Evolutionary conservation across 2,329 filamentous ascomycete genomes (phyloP), one percentile per base, ranked within the genome.

Genomic region (Sporothrix brunneoviolacea): DNA sequence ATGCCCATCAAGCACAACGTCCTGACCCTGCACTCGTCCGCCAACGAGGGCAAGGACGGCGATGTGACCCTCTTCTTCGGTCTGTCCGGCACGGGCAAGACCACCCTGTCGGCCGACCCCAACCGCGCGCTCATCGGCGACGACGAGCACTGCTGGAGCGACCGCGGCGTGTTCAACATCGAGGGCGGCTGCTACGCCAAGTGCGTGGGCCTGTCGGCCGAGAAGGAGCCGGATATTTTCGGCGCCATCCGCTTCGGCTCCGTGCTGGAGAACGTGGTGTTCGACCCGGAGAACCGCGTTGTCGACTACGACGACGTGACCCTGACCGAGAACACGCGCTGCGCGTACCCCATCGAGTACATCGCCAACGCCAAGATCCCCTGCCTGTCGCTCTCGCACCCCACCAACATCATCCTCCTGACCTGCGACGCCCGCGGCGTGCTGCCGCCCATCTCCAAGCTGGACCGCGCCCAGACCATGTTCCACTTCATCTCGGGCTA

Each of bases 401-500:
- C 93, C 61, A 85, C 79, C 70, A 98, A 98, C 83, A 97, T 98
- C 72, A 88, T 98, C 66, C 86, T 98, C 61, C 84, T 98, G 62
- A 98, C 93, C 56, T 98, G 93, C 75, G 93, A 98, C 64, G 93
- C 93, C 54, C 89, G 93, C 60, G 93, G 93, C 76, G 93, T 98
- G 44, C 83, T 98, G 51, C 93, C 93, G 51, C 93, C 93, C 43
- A 97, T 98, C 73, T 96, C 90, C 64, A 97, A 97, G 80, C 86
- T 98, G 68, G 83, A 86, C 77, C 82, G 86, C 58, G 83, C 88
- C 64, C 93, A 97, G 76, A 95, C 90, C 70, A 97, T 98, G 91
- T 98, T 97, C 85, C 93, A 98, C 80, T 98, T 98, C 83, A 98
- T 98, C 73, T 95, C 88, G 16, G 93, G 93, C 62, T 98, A 98